phyloP scores from a whole-genome alignment of 495 filamentous ascomycete species.

The Neurospora pannonica region DNA sequence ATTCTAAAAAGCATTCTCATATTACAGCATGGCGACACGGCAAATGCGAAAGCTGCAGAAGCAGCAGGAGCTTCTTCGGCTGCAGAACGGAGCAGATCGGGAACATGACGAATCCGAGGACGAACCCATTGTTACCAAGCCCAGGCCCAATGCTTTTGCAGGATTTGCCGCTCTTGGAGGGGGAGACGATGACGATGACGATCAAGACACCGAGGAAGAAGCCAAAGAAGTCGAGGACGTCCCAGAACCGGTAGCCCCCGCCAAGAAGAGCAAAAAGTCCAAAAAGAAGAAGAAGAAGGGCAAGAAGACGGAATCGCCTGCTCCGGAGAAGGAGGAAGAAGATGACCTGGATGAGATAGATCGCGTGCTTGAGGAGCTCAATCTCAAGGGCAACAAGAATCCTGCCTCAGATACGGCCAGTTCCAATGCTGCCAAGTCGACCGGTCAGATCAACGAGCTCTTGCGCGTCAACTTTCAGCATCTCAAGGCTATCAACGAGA shows the following conservation, averaged over 20 bases:
- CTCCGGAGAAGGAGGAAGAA: constrained; percentile 11
- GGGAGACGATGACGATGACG: constrained; percentile 28
- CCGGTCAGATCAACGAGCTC: constrained; percentile 41
- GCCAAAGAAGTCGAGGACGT: constrained; percentile 33
- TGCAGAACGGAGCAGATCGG: constrained; percentile 26
- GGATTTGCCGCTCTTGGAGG: constrained; percentile 40
- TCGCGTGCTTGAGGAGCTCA: constrained; percentile 58
- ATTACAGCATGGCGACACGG: constrained; percentile 60
- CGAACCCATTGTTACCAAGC: constrained; percentile 28
- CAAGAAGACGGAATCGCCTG: constrained; percentile 22
- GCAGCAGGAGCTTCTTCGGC: constrained; percentile 47
- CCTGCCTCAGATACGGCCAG: background rate
- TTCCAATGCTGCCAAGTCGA: constrained; percentile 1
- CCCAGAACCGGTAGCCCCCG: constrained; percentile 25
- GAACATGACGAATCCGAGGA: constrained; percentile 37
- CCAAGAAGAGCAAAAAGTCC: constrained; percentile 44
- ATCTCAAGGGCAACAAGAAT: constrained; percentile 18
- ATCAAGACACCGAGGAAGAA: constrained; percentile 34
- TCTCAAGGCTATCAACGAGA: constrained; percentile 84
- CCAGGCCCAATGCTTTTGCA: constrained; percentile 36
- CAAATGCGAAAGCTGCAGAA: constrained; percentile 71
- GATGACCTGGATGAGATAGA: constrained; percentile 72
- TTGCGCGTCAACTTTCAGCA: constrained; percentile 67
- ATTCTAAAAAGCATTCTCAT: constrained; percentile 5
- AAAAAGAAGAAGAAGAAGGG: constrained; percentile 55